Evolutionary conservation across 208 protist species (phyloP), one percentile per base, ranked within the genome.

Genomic region (Lotmaria passim): DNA sequence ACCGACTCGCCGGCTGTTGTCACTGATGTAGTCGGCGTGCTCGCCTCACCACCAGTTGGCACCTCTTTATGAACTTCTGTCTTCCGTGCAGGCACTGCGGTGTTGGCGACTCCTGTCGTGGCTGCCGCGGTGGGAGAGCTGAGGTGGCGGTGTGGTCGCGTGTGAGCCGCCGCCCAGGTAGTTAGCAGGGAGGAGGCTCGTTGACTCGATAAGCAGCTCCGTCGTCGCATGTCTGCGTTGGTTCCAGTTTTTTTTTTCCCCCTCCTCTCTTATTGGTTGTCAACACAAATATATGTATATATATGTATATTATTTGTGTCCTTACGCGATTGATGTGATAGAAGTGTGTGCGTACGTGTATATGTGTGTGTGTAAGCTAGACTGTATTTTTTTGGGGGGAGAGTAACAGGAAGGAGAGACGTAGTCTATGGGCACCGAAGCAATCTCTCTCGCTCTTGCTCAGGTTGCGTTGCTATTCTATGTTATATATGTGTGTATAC

Each of bases 1-100:
- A 71, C 46, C 41, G 61, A 46, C 55, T 52, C 68, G 17, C 24
- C 55, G n/a, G 52, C 14, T 17, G 56, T 38, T 15, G 41, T 19
- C 10, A 4, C 41, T 17, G 15, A 21, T 17, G 41, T 46, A 3
- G 41, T 3, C 7, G 41, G 3, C 3, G 10, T 46, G 41, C 41
- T 19, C 15, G 4, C 41, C 4, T 17, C 15, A 17, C 41, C 15
- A 17, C 11, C 41, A 17, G 4, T 15, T 46, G 15, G n/a, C n/a
- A n/a, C 41, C 11, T 46, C 41, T 5, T 17, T 17, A 10, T 4
- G 41, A 6, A 17, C 21, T 51, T 14, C 3, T 28, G 46, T 21
- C 2, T 23, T 14, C 36, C 28, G 5, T 55, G 50, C 7, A n/a
- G 56, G 1, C 38, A 17, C 23, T 33, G 6, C 36, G 0, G 21